Evolutionary conservation across 257 asterid species (phyloP).

Genomic region (Solanum corneliomulleri): DNA sequence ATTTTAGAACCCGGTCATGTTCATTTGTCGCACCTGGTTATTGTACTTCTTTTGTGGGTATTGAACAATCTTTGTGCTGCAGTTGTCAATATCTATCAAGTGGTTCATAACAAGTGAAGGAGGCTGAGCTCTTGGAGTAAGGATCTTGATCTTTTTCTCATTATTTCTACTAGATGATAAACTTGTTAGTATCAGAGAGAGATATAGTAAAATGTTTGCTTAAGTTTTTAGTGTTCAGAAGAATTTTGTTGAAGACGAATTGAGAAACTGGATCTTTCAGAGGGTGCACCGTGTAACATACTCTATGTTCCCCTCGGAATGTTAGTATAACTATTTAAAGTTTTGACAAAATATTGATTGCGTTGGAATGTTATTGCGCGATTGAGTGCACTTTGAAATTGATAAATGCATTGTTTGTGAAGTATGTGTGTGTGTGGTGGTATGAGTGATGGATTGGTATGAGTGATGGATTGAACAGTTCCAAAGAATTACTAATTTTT

Average conservation of each 20-base stretch:
- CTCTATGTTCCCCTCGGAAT: neutral
- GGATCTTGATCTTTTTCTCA: conserved; percentile 8
- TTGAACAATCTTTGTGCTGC: conserved; percentile 12
- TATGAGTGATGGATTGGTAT: neutral
- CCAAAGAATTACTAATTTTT: neutral
- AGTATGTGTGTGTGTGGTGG: neutral
- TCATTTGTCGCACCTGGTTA: neutral
- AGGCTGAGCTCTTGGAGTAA: conserved; percentile 25
- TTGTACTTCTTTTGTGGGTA: neutral
- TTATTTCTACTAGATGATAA: neutral
- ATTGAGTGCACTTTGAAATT: neutral
- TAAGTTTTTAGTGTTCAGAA: neutral
- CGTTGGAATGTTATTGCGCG: neutral
- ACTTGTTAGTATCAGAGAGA: neutral
- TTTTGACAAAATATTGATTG: neutral
- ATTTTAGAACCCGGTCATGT: neutral
- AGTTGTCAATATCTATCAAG: conserved; percentile 9
- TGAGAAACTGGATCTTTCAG: neutral
- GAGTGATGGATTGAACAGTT: neutral
- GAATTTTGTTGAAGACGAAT: neutral
- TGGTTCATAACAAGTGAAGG: conserved; percentile 10
- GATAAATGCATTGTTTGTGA: neutral
- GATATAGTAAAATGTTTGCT: neutral
- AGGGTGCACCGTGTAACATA: neutral
- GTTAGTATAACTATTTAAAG: neutral